Evolutionary conservation across 768 basidiomycete species (phyloP).

Genomic region (Termitomyces eurrhizus): DNA sequence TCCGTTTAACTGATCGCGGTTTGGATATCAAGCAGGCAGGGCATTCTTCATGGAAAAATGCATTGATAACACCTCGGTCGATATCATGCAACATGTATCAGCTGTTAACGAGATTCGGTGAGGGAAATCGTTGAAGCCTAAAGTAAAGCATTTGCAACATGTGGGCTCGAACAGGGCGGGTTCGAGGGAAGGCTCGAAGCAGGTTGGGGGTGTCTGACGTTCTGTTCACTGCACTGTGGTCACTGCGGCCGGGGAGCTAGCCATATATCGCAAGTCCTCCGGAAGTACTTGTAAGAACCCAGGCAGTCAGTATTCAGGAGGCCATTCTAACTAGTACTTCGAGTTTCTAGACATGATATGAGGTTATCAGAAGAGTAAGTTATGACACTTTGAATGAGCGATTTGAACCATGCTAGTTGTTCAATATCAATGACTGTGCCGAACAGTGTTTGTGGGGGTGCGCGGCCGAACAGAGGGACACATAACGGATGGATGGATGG

Average conservation of each 20-base stretch:
- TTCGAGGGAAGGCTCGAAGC: not conserved
- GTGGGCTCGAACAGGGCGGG: not conserved
- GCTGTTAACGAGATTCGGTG: not conserved
- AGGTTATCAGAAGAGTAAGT: too few relatives aligned
- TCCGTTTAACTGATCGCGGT: not conserved
- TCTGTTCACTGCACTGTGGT: not conserved
- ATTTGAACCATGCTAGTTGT: too few relatives aligned
- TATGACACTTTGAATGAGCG: too few relatives aligned
- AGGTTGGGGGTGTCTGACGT: not conserved
- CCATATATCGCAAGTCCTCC: not conserved
- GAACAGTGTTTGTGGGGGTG: not conserved
- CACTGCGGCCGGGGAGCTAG: not conserved
- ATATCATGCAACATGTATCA: not conserved
- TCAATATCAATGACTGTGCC: not conserved
- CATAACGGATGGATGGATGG: too few relatives aligned
- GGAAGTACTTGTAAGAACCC: too few relatives aligned
- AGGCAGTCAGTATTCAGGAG: too few relatives aligned
- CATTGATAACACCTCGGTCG: not conserved
- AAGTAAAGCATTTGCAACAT: not conserved
- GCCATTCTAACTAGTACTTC: too few relatives aligned
- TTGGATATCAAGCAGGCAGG: not conserved
- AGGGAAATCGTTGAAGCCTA: not conserved
- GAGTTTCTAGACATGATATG: too few relatives aligned
- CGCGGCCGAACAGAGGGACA: too few relatives aligned
- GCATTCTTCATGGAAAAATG: not conserved